Evolutionary conservation across 306 rosid species (phyloP).

Genomic region (Sophora flavescens): DNA sequence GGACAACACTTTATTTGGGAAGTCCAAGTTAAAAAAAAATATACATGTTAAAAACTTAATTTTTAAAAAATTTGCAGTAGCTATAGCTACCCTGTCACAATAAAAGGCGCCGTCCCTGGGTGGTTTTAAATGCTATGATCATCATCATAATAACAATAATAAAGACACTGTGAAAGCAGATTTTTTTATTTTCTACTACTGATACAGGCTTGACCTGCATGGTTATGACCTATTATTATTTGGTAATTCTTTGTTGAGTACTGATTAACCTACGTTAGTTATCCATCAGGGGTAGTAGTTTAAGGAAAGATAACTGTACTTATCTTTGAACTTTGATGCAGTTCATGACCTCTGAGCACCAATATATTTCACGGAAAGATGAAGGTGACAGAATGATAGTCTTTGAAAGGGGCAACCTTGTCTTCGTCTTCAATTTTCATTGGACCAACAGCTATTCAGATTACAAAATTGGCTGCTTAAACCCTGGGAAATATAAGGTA

Average conservation of each 20-base stretch:
- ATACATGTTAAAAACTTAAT: too few species aligned
- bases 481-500: constrained; percentile 96
- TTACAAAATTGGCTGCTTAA: constrained; percentile 83
- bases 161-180: constrained; percentile 13
- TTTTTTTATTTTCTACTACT: constrained; percentile 34
- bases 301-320: constrained; percentile 40
- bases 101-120: too few species aligned
- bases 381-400: constrained; percentile 79
- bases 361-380: constrained; percentile 78
- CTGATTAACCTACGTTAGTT: constrained; percentile 1
- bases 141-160: neutral
- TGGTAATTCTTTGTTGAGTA: neutral
- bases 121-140: too few species aligned
- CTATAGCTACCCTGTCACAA: too few species aligned
- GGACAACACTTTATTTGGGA: too few species aligned
- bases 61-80: too few species aligned
- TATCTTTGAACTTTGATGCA: constrained; percentile 55
- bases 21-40: too few species aligned
- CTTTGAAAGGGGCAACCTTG: constrained; percentile 84
- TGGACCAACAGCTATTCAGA: constrained; percentile 89
- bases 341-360: constrained; percentile 96
- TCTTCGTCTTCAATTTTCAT: constrained; percentile 96
- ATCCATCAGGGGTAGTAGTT: constrained; percentile 5
- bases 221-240: constrained; percentile 12
- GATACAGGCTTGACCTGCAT: constrained; percentile 25